Evolutionary conservation across 768 basidiomycete species (phyloP).

Genomic region (Fistulinella prunicolor): DNA sequence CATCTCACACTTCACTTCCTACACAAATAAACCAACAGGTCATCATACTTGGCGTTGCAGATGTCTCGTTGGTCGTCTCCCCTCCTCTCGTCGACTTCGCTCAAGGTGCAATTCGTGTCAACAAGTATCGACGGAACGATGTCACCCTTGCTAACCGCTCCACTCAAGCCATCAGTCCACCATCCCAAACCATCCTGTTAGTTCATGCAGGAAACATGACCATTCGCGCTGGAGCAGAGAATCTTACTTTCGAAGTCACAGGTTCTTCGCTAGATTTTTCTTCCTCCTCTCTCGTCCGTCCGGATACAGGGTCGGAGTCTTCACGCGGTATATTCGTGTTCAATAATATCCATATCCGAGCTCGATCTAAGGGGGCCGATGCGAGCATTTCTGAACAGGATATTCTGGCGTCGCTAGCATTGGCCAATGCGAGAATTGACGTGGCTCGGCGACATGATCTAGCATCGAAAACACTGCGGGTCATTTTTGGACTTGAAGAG

Average conservation of each 20-base stretch:
- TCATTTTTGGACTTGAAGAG: constrained; percentile 43
- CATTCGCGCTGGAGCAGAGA: constrained; percentile 68
- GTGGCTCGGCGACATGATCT: constrained; percentile 47
- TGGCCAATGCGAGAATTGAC: constrained; percentile 47
- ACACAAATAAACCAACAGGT: constrained; percentile 18
- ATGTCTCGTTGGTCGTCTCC: constrained; percentile 42
- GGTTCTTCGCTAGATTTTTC: constrained; percentile 30
- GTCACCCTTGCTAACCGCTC: neutral
- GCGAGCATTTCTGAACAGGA: constrained; percentile 44
- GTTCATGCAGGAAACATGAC: constrained; percentile 43
- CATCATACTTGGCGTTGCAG: constrained; percentile 37
- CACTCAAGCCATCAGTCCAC: neutral
- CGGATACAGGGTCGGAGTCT: constrained; percentile 34
- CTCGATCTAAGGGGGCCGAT: constrained; percentile 46
- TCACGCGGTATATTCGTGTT: constrained; percentile 49
- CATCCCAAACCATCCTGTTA: constrained; percentile 36
- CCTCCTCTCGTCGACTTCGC: constrained; percentile 61
- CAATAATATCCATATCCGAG: constrained; percentile 53
- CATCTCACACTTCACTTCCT: constrained; percentile 15
- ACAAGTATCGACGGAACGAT: constrained; percentile 32
- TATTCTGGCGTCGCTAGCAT: constrained; percentile 57
- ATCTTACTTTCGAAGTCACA: constrained; percentile 61
- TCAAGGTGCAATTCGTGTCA: constrained; percentile 52
- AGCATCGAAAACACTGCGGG: constrained; percentile 37
- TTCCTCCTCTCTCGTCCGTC: constrained; percentile 17